Evolutionary conservation across 1,284 basidiomycete genomes (phyloP).

Genomic region (Fomes fomentarius): DNA sequence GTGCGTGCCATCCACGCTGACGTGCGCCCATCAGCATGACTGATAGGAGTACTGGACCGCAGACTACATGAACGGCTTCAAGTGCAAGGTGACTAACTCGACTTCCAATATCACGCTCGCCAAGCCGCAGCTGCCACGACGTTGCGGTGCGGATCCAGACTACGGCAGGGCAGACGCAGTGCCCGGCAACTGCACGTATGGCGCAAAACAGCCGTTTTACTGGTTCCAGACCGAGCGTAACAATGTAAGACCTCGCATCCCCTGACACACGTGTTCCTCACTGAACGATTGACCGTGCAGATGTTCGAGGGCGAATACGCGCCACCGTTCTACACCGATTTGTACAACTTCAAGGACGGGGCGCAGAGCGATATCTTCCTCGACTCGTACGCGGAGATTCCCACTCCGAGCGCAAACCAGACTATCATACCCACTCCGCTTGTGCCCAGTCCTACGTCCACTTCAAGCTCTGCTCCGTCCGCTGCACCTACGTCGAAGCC

Average conservation of each 20-base stretch:
- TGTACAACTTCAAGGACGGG: conserved; percentile 63
- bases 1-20: conserved; percentile 31
- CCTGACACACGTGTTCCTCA: conserved; percentile 52
- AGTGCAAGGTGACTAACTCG: conserved; percentile 65
- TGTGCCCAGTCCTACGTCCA: conserved; percentile 1
- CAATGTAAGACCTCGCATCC: conserved; percentile 41
- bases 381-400: conserved; percentile 35
- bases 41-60: neutral
- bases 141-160: conserved; percentile 58
- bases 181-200: conserved; percentile 68
- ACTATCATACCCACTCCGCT: conserved; percentile 17
- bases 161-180: conserved; percentile 39
- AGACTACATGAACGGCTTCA: conserved; percentile 79
- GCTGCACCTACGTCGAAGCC: conserved; percentile 1
- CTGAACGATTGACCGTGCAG: conserved; percentile 53
- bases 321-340: conserved; percentile 59
- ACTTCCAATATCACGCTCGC: conserved; percentile 55
- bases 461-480: neutral
- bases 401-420: conserved; percentile 12
- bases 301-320: conserved; percentile 58
- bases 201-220: conserved; percentile 66
- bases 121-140: conserved; percentile 50
- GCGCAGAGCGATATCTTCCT: conserved; percentile 66
- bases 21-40: neutral
- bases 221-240: conserved; percentile 65